Base-by-base conservation (phyloP, 163 green algal species). In the Chlorella variabilis region DNA sequence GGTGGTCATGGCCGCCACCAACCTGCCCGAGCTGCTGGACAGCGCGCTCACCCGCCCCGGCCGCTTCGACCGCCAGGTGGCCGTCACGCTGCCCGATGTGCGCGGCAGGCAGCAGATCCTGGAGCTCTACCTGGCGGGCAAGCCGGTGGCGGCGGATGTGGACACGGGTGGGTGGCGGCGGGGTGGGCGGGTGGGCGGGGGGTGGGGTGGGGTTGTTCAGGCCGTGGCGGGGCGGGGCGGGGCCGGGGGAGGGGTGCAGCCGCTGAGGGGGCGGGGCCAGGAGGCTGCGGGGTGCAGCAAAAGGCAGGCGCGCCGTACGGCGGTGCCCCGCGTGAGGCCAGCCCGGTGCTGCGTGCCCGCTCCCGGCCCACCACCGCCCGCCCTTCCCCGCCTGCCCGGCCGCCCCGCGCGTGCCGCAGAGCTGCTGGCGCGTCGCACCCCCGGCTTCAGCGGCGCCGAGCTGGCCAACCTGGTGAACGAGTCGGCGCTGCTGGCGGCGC, bases 1-100 rank as follows among this genome's bases (percentile, higher is more conserved):
- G 7, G 69, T 77, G 15, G 96, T 99, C 4, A 95, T 99, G 80
- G 96, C 95, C 18, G 97, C 97, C 63, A 99, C 97, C 59, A 99
- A 99, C 88, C 69, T 99, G 31, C 89, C 94, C 15, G 96, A 99
- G 70, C 92, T 91, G 23, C 91, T 99, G 59, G 97, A 99, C 88
- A 84, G 92, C 21, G 97, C 97, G 17, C 91, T 99, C 36, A 98
- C 89, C 5, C 78, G 94, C 11, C 97, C 94, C 11, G 96, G 89
- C 74, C 89, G 96, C 38, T 98, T 99, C 75, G 96, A 99, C 86
- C 84, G 95, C 2, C 91, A 95, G 84, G 91, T 99, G 38, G 91
- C 90, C 0, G 96, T 99, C 54, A 89, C 92, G 15, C 91, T 98
- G 62, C 96, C 96, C 0, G 96, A 99, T 76, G 90, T 99, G 8